Evolutionary conservation across 2,329 filamentous ascomycete genomes (phyloP).

Genomic region (Colletotrichum coccodes): DNA sequence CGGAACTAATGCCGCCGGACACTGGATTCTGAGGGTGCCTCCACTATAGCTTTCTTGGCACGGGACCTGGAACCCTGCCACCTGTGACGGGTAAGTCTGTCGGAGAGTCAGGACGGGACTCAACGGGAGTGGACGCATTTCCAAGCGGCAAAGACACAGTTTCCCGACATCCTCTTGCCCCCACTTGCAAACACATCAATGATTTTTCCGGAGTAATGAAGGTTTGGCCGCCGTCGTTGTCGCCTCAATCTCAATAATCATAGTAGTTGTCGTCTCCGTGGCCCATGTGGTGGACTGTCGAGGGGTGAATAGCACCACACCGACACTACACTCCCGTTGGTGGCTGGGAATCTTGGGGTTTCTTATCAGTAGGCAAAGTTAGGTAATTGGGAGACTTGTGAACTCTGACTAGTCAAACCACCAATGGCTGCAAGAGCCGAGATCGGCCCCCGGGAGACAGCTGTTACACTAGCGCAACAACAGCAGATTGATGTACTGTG

Average conservation of each 20-base stretch:
- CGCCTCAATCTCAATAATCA: not conserved
- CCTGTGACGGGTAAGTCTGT: conserved; percentile 22
- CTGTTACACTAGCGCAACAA: conserved; percentile 25
- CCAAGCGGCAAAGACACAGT: conserved; percentile 11
- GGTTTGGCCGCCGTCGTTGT: not conserved
- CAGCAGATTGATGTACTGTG: conserved; percentile 21
- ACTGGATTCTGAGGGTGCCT: conserved; percentile 6
- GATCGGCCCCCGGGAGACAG: conserved; percentile 30
- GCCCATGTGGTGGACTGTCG: not conserved
- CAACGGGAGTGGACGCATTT: conserved; percentile 28
- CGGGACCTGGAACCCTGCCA: conserved; percentile 25
- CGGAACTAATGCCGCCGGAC: conserved; percentile 11
- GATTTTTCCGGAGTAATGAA: too few species aligned
- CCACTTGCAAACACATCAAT: not conserved
- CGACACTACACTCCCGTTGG: conserved; percentile 23
- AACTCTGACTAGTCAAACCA: conserved; percentile 15
- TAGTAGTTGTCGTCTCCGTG: conserved; percentile 7
- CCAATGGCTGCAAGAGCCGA: conserved; percentile 31
- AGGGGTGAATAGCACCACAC: conserved; percentile 4
- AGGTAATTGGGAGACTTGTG: conserved; percentile 28
- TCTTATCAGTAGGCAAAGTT: conserved; percentile 34
- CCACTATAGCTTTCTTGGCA: conserved; percentile 30
- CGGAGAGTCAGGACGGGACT: not conserved
- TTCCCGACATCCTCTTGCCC: not conserved
- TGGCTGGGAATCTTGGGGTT: conserved; percentile 3